These are phyloP conservation scores for Amanita rimosa DNA, from an alignment of 768 basidiomycete genomes.

Conservation along the genomic window DNA sequence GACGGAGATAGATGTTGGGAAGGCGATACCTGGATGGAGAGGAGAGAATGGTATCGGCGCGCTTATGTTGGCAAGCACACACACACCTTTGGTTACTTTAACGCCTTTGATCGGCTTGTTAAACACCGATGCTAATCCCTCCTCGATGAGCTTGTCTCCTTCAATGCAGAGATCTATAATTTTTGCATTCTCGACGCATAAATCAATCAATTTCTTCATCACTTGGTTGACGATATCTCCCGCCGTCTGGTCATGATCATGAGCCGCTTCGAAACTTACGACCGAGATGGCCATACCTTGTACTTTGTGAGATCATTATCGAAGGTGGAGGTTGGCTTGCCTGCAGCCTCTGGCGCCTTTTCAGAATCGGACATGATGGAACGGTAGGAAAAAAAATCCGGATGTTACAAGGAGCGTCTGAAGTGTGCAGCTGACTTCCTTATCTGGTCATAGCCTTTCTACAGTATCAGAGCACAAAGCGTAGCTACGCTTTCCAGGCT, in stretches of 20 bases:
- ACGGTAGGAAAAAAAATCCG: conserved; percentile 3
- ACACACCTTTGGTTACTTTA: conserved; percentile 77
- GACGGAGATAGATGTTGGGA: conserved; percentile 89
- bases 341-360: conserved; percentile 27
- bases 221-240: conserved; percentile 84
- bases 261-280: conserved; percentile 12
- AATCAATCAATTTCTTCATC: conserved; percentile 73
- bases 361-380: conserved; percentile 51
- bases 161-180: conserved; percentile 83
- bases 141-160: conserved; percentile 89
- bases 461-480: background rate
- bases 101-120: conserved; percentile 86
- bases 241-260: conserved; percentile 48
- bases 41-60: background rate
- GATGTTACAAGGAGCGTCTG: conserved; percentile 7
- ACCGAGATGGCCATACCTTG: conserved; percentile 40
- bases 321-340: conserved; percentile 40
- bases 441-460: conserved; percentile 9
- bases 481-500: conserved; percentile 6
- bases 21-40: conserved; percentile 61
- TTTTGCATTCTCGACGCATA: conserved; percentile 74
- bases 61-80: conserved; percentile 1
- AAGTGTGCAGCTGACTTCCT: conserved; percentile 11
- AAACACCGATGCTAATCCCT: conserved; percentile 75
- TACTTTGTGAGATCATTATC: conserved; percentile 81